Percentiles rank a stretch among this genome's conserved stretches.
Conservation (phyloP, 1,284 basidiomycete genomes). For the Rhodotorula mucilaginosa region DNA sequence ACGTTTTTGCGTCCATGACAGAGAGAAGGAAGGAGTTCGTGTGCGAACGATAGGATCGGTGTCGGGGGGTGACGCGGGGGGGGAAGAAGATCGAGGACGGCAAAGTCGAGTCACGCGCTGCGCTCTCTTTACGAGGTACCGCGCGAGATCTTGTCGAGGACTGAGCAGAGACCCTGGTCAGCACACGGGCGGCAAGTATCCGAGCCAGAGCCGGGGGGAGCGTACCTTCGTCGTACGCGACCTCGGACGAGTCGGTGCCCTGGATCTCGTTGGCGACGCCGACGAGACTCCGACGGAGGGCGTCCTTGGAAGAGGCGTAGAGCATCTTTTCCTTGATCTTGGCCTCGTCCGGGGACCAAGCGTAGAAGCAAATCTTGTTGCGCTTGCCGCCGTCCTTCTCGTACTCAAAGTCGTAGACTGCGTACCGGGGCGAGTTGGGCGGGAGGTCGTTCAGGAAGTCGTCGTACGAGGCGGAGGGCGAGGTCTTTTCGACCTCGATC, state of each 20-base stretch:
- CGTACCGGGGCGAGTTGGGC: slow-evolving; percentile 75
- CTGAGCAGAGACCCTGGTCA: slow-evolving; percentile 21
- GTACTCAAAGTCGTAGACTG: slow-evolving; percentile 88
- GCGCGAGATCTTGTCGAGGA: slow-evolving; percentile 46
- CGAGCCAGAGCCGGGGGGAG: slow-evolving; percentile 34
- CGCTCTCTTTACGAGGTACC: slow-evolving; percentile 21
- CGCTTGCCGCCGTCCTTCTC: slow-evolving; percentile 74
- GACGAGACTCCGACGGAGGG: slow-evolving; percentile 67
- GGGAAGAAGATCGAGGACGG: neutral
- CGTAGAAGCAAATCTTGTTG: slow-evolving; percentile 85
- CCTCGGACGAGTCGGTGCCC: slow-evolving; percentile 77
- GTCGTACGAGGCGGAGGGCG: slow-evolving; percentile 62
- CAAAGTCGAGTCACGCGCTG: neutral
- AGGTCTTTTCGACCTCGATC: slow-evolving; percentile 70
- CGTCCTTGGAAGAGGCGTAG: slow-evolving; percentile 87
- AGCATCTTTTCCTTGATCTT: slow-evolving; percentile 94
- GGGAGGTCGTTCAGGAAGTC: slow-evolving; percentile 76
- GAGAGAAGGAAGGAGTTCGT: neutral
- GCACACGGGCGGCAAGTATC: neutral
- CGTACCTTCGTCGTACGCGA: slow-evolving; percentile 73
- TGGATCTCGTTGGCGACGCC: slow-evolving; percentile 80
- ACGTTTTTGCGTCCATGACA: too few species aligned
- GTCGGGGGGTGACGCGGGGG: neutral
- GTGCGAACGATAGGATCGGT: neutral
- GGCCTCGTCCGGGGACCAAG: slow-evolving; percentile 83